Percentiles rank a stretch among this genome's conserved stretches.
Conservation (phyloP, 805 yeast genomes). For the Metschnikowia cubensis region DNA sequence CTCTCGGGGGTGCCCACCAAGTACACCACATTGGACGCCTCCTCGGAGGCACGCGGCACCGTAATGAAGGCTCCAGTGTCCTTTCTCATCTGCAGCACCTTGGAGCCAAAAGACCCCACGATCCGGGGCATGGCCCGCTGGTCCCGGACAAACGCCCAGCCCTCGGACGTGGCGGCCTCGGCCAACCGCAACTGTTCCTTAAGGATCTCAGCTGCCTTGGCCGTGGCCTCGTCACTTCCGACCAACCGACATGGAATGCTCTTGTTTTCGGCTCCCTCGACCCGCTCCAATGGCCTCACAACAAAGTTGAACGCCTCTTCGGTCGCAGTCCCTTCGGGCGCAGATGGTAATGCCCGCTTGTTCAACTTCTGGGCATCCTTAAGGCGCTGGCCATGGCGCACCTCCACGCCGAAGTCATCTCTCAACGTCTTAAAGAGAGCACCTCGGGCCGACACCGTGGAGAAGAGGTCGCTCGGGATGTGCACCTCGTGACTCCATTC, state of each 20-base stretch:
- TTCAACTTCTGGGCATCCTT: slow-evolving; percentile 51
- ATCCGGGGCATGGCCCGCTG: slow-evolving; percentile 54
- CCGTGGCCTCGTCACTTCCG: slow-evolving; percentile 48
- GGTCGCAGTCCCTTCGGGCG: slow-evolving; percentile 46
- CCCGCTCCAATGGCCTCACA: slow-evolving; percentile 21
- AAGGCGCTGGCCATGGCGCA: slow-evolving; percentile 52
- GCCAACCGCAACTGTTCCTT: slow-evolving; percentile 47
- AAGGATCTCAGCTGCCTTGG: slow-evolving; percentile 50
- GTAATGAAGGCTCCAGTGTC: slow-evolving; percentile 54
- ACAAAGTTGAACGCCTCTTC: slow-evolving; percentile 45
- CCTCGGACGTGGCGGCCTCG: slow-evolving; percentile 44
- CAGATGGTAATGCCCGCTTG: slow-evolving; percentile 39
- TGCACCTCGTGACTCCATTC: slow-evolving; percentile 50
- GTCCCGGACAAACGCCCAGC: slow-evolving; percentile 59
- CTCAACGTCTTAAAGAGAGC: slow-evolving; percentile 53
- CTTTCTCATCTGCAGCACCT: slow-evolving; percentile 57
- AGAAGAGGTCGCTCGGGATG: slow-evolving; percentile 56
- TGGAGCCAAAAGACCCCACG: slow-evolving; percentile 75
- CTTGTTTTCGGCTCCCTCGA: slow-evolving; percentile 21
- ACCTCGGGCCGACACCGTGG: slow-evolving; percentile 65
- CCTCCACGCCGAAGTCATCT: slow-evolving; percentile 50
- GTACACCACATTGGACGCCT: slow-evolving; percentile 49
- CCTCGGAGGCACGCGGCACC: slow-evolving; percentile 59
- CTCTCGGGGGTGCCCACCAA: slow-evolving; percentile 58
- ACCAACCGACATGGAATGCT: slow-evolving; percentile 65